Conservation (phyloP, 805 yeast genomes). For the Saccharomyces kudriavzevii region DNA sequence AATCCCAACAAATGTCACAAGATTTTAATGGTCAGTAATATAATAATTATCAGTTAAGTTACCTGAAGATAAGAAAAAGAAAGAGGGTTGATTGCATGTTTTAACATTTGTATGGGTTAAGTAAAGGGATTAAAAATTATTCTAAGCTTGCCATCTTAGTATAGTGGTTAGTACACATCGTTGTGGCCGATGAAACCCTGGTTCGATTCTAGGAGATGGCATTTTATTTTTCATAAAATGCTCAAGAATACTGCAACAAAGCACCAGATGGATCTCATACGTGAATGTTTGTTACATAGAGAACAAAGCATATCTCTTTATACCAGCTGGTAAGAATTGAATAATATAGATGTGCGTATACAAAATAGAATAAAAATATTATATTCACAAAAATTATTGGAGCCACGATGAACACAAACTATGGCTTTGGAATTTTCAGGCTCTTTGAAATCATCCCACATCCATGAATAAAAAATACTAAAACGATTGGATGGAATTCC, state of each 20-base stretch:
- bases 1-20: too few species aligned
- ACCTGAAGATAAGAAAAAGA: too few species aligned
- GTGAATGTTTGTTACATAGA: too few species aligned
- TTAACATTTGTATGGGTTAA: too few species aligned
- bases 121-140: too few species aligned
- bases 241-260: background rate
- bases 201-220: background rate
- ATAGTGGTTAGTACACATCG: background rate
- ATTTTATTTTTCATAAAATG: background rate
- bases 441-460: slow-evolving; percentile 88
- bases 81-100: too few species aligned
- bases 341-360: background rate
- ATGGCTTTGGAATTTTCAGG: slow-evolving; percentile 82
- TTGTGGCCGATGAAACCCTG: background rate
- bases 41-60: too few species aligned
- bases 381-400: background rate
- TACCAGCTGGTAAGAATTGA: background rate
- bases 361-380: background rate
- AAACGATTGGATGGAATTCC: slow-evolving; percentile 68
- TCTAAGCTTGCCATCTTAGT: background rate
- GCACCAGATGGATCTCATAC: too few species aligned
- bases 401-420: slow-evolving; percentile 1
- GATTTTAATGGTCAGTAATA: too few species aligned
- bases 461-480: slow-evolving; percentile 69
- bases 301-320: background rate